Percentiles rank a stretch among this genome's conserved stretches.
phyloP scores from a whole-genome alignment of 2,329 filamentous ascomycete species.

The Penicillium sp. region DNA sequence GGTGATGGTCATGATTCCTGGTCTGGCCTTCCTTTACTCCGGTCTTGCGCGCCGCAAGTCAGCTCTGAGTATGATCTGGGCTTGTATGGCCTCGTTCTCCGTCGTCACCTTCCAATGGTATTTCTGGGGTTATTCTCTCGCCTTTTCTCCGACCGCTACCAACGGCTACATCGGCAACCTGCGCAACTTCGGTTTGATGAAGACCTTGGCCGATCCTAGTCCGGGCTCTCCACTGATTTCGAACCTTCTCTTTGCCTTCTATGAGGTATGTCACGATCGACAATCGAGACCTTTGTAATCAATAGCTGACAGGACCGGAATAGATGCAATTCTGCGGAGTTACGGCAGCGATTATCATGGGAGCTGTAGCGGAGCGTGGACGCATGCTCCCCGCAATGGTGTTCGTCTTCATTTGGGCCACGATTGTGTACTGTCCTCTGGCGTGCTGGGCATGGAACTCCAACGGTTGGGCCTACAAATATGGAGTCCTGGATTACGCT shows the following conservation, averaged over 20 bases:
- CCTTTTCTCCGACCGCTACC: slow-evolving; percentile 70
- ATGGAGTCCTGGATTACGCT: slow-evolving; percentile 90
- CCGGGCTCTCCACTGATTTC: slow-evolving; percentile 84
- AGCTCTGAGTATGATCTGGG: slow-evolving; percentile 92
- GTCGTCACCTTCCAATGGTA: slow-evolving; percentile 98
- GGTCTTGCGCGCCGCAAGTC: slow-evolving; percentile 96
- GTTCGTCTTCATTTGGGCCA: slow-evolving; percentile 93
- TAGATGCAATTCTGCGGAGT: slow-evolving; percentile 96
- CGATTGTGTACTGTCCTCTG: slow-evolving; percentile 91
- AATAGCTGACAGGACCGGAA: no score
- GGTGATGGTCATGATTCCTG: slow-evolving; percentile 93
- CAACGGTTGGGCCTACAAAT: slow-evolving; percentile 85
- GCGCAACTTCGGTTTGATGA: slow-evolving; percentile 77
- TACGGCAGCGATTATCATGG: slow-evolving; percentile 82
- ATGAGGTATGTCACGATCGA: slow-evolving; percentile 60
- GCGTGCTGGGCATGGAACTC: slow-evolving; percentile 95
- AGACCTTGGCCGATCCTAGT: slow-evolving; percentile 73
- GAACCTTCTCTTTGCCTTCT: slow-evolving; percentile 85
- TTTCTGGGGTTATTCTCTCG: slow-evolving; percentile 96
- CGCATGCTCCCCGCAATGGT: slow-evolving; percentile 88
- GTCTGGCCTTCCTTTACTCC: slow-evolving; percentile 94
- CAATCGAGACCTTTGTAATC: background rate
- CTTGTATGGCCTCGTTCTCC: slow-evolving; percentile 85
- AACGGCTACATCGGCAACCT: slow-evolving; percentile 90
- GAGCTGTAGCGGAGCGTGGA: slow-evolving; percentile 86